A percentile compares a stretch with the other conserved stretches of the same genome.
phyloP scores from a whole-genome alignment of 345 rosid species.

The Microcos paniculata region DNA sequence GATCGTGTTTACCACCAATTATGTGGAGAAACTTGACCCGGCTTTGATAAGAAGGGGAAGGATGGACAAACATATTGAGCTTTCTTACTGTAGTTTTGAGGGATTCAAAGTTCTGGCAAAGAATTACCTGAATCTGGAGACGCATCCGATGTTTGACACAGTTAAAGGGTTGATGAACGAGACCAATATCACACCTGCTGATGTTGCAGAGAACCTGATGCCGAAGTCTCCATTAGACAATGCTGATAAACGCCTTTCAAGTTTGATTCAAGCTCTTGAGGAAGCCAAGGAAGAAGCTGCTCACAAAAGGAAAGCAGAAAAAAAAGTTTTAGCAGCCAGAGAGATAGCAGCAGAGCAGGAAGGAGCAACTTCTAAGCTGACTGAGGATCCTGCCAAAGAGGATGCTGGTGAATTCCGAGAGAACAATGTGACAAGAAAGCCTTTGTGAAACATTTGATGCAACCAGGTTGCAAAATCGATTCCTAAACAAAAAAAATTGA shows the following conservation, averaged over 20 bases:
- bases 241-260: slow-evolving; percentile 25
- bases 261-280: slow-evolving; percentile 33
- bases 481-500: not conserved
- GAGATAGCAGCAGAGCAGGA: slow-evolving; percentile 25
- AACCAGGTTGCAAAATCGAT: not conserved
- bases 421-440: not conserved
- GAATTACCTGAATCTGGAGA: slow-evolving; percentile 35
- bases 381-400: slow-evolving; percentile 10
- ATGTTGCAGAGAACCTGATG: slow-evolving; percentile 45
- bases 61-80: slow-evolving; percentile 45
- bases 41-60: slow-evolving; percentile 50
- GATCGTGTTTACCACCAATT: slow-evolving; percentile 39
- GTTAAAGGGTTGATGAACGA: slow-evolving; percentile 27
- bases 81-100: slow-evolving; percentile 44
- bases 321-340: slow-evolving; percentile 22
- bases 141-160: slow-evolving; percentile 25
- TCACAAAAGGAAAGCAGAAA: not conserved
- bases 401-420: slow-evolving; percentile 15
- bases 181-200: slow-evolving; percentile 37
- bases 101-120: slow-evolving; percentile 39
- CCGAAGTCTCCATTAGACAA: slow-evolving; percentile 27
- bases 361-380: slow-evolving; percentile 2
- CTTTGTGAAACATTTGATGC: not conserved
- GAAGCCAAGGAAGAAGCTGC: slow-evolving; percentile 28
- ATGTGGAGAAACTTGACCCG: slow-evolving; percentile 40